A percentile compares a stretch with the other conserved stretches of the same genome.
Evolutionary conservation across 805 yeast genomes (phyloP).

Genomic region (Saccharomycopsis capsularis): DNA sequence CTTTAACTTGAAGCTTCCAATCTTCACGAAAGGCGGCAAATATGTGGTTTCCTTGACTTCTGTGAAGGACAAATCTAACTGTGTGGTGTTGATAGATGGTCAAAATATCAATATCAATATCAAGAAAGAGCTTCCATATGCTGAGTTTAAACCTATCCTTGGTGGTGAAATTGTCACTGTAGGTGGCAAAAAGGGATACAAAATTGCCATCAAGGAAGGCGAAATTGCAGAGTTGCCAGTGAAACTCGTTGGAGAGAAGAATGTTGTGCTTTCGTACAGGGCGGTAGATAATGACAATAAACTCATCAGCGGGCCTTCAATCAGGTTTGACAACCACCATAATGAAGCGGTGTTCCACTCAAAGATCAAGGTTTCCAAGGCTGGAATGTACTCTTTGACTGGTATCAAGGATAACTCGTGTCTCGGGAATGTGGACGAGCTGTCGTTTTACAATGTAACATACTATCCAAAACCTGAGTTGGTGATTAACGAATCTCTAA

Average conservation of each 20-base stretch:
- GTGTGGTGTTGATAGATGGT: conserved; percentile 63
- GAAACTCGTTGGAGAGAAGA: conserved; percentile 44
- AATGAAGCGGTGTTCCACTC: conserved; percentile 23
- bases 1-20: conserved; percentile 46
- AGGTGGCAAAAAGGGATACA: conserved; percentile 6
- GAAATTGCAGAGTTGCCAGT: conserved; percentile 53
- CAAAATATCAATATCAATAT: conserved; percentile 62
- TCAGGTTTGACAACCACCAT: conserved; percentile 11
- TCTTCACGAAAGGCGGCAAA: conserved; percentile 61
- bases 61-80: conserved; percentile 68
- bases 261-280: conserved; percentile 9
- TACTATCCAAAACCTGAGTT: conserved; percentile 43
- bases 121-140: conserved; percentile 61
- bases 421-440: conserved; percentile 37
- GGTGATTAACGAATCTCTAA: conserved; percentile 30
- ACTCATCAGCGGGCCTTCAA: conserved; percentile 1
- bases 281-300: conserved; percentile 14
- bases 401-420: conserved; percentile 47
- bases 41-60: conserved; percentile 57
- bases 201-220: conserved; percentile 53
- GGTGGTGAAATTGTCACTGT: conserved; percentile 7
- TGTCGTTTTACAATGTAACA: conserved; percentile 33
- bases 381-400: conserved; percentile 43
- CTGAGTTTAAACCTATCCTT: conserved; percentile 30
- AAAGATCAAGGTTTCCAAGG: conserved; percentile 32